phyloP scores from a whole-genome alignment of 495 filamentous ascomycete genomes.

The Elaphomyces granulatus region DNA sequence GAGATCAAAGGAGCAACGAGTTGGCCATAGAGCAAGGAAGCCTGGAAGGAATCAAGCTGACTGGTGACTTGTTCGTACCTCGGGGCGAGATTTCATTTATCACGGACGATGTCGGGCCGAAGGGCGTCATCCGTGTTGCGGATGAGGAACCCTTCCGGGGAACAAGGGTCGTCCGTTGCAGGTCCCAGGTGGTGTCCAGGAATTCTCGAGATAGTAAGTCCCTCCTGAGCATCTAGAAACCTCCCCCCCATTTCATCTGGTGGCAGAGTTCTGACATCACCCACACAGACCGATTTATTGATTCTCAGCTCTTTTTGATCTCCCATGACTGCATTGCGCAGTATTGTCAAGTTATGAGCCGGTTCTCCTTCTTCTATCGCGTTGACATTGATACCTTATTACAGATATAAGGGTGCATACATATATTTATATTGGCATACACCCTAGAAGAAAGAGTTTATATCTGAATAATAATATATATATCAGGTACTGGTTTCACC shows the following conservation, averaged over 20 bases:
- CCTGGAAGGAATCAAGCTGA: conserved; percentile 75
- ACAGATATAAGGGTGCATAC: neutral
- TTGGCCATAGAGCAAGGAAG: conserved; percentile 31
- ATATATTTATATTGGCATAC: no score
- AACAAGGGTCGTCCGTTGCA: conserved; percentile 57
- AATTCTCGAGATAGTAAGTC: conserved; percentile 56
- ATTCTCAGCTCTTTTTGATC: conserved; percentile 63
- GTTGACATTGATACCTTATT: conserved; percentile 49
- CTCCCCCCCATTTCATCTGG: no score
- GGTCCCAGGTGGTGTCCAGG: conserved; percentile 59
- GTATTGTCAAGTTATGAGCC: conserved; percentile 65
- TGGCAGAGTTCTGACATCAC: no score
- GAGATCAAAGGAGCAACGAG: conserved; percentile 1
- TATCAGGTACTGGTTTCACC: no score
- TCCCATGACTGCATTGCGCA: conserved; percentile 65
- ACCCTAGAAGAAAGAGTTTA: no score
- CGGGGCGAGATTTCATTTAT: conserved; percentile 71
- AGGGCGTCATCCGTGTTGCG: conserved; percentile 45
- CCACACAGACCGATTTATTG: conserved; percentile 55
- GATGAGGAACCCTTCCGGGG: conserved; percentile 56
- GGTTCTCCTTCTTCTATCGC: conserved; percentile 67
- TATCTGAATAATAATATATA: no score
- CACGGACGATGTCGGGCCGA: conserved; percentile 55
- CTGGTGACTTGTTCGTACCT: conserved; percentile 79
- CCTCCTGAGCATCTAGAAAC: no score